These are phyloP conservation scores for Astrothelium macrocarpum DNA, from an alignment of 495 filamentous ascomycete species.

Conservation along the genomic window DNA sequence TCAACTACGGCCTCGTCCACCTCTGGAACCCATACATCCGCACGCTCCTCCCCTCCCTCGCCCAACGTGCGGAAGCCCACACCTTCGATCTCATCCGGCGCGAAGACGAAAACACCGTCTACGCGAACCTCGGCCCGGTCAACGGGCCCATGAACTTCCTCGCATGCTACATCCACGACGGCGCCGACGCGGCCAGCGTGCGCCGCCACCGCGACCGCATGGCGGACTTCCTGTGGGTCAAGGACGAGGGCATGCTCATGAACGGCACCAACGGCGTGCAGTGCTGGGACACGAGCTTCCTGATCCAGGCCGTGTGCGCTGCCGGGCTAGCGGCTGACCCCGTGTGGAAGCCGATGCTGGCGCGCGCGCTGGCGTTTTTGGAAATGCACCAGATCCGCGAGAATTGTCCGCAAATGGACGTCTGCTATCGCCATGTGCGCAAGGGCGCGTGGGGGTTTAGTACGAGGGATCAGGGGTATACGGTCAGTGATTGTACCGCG, in stretches of 20 bases:
- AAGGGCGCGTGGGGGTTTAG: conserved; percentile 96
- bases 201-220: conserved; percentile 68
- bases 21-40: conserved; percentile 70
- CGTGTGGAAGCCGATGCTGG: conserved; percentile 74
- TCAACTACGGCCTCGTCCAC: conserved; percentile 68
- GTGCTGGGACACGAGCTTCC: conserved; percentile 88
- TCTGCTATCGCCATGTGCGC: conserved; percentile 82
- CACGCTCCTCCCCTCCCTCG: conserved; percentile 37
- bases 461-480: conserved; percentile 84
- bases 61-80: conserved; percentile 62
- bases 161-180: conserved; percentile 72
- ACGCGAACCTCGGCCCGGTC: conserved; percentile 77
- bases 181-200: conserved; percentile 66
- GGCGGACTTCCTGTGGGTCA: conserved; percentile 86
- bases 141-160: conserved; percentile 82
- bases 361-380: conserved; percentile 73
- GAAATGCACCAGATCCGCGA: conserved; percentile 87
- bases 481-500: conserved; percentile 86
- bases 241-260: conserved; percentile 80
- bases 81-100: conserved; percentile 67
- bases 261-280: conserved; percentile 97
- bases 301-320: conserved; percentile 70
- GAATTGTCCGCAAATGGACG: conserved; percentile 64
- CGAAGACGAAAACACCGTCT: conserved; percentile 87
- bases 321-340: conserved; percentile 68